Evolutionary conservation across 768 basidiomycete genomes (phyloP), one percentile per base, ranked within the genome.

Genomic region (Mrakia blollopis): DNA sequence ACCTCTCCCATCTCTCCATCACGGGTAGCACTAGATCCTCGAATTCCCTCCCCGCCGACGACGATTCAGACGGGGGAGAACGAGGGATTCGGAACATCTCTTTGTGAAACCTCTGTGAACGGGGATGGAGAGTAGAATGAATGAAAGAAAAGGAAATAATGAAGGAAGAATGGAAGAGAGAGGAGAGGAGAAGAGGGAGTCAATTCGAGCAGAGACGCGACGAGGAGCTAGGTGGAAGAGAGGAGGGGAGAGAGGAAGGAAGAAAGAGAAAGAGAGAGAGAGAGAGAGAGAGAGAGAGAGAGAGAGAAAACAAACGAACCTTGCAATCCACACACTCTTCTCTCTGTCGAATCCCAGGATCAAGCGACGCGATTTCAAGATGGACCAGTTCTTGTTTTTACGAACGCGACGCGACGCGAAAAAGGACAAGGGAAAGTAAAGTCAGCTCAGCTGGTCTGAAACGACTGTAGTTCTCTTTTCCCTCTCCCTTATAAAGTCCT

Each of bases 1-100:
- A 72, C 50, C 72, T 41, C n/a, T 35, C 72, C 72, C 72, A 72
- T 28, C 72, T 16, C 32, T 72, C 72, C 52, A 72, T 72, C 52
- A 72, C 72, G 0, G 72, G 72, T 32, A 23, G 35, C 35, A 72
- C 72, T 2, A 32, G n/a, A n/a, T 61, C 54, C 25, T 57, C 47
- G 28, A 50, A 72, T 28, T 72, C 72, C 16, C 14, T 25, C 23
- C 72, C 52, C n/a, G n/a, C n/a, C n/a, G n/a, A n/a, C n/a, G n/a
- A n/a, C n/a, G n/a, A n/a, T n/a, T n/a, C n/a, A n/a, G n/a, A n/a
- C 0, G 16, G 7, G 25, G 47, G 5, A 4, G 23, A 28, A 14
- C 47, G 14, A 35, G 72, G 72, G 60, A 72, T 54, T 8, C 52
- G 72, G 50, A 72, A 72, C 23, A 72, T 41, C 52, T 72, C 72